phyloP scores from a whole-genome alignment of 495 filamentous ascomycete genomes.

The Clohesyomyces aquaticus region DNA sequence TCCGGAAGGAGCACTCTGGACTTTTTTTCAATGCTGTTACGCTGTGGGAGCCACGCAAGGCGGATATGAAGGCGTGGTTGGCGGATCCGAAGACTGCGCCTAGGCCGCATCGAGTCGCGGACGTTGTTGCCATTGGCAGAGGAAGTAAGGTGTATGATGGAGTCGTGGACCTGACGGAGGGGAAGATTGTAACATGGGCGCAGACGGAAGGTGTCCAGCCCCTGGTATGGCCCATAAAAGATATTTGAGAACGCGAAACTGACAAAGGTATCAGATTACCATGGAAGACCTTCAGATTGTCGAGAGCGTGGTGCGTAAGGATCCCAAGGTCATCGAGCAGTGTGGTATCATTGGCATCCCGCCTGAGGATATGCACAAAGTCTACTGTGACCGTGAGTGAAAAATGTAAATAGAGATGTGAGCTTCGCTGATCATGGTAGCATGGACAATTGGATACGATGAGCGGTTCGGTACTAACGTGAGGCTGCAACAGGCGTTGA shows the following conservation, averaged over 20 bases:
- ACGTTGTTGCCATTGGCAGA: constrained; percentile 82
- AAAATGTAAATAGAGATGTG: background rate
- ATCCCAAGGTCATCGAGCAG: constrained; percentile 91
- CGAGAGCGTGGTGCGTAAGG: constrained; percentile 76
- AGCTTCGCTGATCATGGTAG: constrained; percentile 48
- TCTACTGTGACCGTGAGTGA: constrained; percentile 82
- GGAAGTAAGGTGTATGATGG: constrained; percentile 85
- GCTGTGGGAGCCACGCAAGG: constrained; percentile 86
- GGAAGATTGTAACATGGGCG: constrained; percentile 76
- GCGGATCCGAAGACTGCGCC: constrained; percentile 62
- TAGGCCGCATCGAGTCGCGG: constrained; percentile 73
- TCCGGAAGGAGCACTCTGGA: constrained; percentile 70
- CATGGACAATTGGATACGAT: constrained; percentile 96
- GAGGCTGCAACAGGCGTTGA: constrained; percentile 87
- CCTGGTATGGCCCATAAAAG: constrained; percentile 55
- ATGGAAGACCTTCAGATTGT: constrained; percentile 93
- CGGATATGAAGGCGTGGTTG: constrained; percentile 83
- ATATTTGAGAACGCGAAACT: background rate
- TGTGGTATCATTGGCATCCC: constrained; percentile 87
- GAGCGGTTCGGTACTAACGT: constrained; percentile 82
- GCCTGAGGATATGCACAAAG: constrained; percentile 84
- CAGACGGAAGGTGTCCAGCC: constrained; percentile 81
- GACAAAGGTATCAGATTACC: constrained; percentile 65
- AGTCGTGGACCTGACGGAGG: constrained; percentile 73
- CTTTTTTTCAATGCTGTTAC: constrained; percentile 89